phyloP scores from a whole-genome alignment of 2,329 filamentous ascomycete genomes.

The Leptographium wingfieldii region DNA sequence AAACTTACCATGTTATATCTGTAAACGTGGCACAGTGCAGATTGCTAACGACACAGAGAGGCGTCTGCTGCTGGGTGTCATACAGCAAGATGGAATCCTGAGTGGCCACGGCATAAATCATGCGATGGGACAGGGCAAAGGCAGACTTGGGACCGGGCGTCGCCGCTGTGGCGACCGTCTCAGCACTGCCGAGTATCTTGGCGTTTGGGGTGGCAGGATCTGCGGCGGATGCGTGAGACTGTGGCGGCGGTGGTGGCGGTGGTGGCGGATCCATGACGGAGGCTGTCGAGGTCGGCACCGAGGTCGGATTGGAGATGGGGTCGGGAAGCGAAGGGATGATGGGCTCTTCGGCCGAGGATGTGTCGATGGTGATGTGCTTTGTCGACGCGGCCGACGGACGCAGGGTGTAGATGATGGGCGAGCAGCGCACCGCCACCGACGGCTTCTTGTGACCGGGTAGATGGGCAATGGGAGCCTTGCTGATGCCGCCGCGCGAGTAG shows the following conservation, averaged over 20 bases:
- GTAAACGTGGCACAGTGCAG: slow-evolving; percentile 96
- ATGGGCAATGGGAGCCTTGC: slow-evolving; percentile 90
- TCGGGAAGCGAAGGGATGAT: slow-evolving; percentile 81
- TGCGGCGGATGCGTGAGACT: neutral
- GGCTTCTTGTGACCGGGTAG: slow-evolving; percentile 96
- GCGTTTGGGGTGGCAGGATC: neutral
- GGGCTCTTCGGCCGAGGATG: slow-evolving; percentile 71
- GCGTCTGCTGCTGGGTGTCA: slow-evolving; percentile 92
- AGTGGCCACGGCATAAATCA: slow-evolving; percentile 93
- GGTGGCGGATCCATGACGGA: slow-evolving; percentile 21
- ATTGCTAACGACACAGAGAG: slow-evolving; percentile 90
- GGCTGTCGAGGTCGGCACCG: slow-evolving; percentile 20
- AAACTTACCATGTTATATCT: slow-evolving; percentile 75
- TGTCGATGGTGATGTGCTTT: slow-evolving; percentile 89
- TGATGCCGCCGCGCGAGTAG: slow-evolving; percentile 90
- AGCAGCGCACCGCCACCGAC: slow-evolving; percentile 90
- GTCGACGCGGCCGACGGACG: slow-evolving; percentile 50
- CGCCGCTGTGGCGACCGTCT: slow-evolving; percentile 22
- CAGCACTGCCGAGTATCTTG: slow-evolving; percentile 2
- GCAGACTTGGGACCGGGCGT: slow-evolving; percentile 51
- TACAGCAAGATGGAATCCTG: slow-evolving; percentile 92
- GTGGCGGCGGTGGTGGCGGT: slow-evolving; percentile 18
- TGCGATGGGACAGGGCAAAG: slow-evolving; percentile 80
- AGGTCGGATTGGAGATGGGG: slow-evolving; percentile 53
- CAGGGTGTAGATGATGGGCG: slow-evolving; percentile 75